Base-by-base conservation (phyloP, 176 grass and related monocot species). In the Oropetium thomaeum region DNA sequence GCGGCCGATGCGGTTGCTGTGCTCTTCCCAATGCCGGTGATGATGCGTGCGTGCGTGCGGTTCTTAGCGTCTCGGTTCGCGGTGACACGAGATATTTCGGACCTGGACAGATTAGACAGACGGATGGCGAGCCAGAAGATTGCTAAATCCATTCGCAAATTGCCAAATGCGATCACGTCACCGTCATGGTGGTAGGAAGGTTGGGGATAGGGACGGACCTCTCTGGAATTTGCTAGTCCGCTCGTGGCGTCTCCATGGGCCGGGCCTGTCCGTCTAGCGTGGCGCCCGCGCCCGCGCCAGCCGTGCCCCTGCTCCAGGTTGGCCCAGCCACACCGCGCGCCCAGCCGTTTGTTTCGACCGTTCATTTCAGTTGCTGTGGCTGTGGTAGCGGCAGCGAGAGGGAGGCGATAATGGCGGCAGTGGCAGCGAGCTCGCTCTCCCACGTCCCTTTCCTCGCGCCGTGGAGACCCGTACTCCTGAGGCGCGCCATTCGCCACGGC, bases 331-430 rank as follows among this genome's bases (percentile, higher is more conserved):
- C 13, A 55, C 22, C 22, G 52, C 52, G 22, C 52, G n/a, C n/a
- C n/a, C 58, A 28, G 38, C 85, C 27, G 52, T 67, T 62, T 43
- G 62, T 75, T 63, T 74, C 75, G 80, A 83, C 85, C 80, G 28
- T 69, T 83, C 85, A 82, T 83, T 83, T 51, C 9, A 26, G 8
- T 77, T 25, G 28, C 57, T 61, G 35, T 41, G 17, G 19, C 7
- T 5, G 45, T 49, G 67, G 57, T n/a, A n/a, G 45, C 62, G 52
- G n/a, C n/a, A n/a, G n/a, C 83, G 62, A 74, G 60, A 74, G 79
- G 67, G 58, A 77, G 69, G 42, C 75, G 80, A 88, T 79, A 75
- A 88, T 88, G 80, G 86, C 75, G 63, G 74, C 67, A 63, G 32
- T 53, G 76, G 63, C 63, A 53, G 60, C 69, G 74, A 40, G 55